phyloP scores from a whole-genome alignment of 2,329 filamentous ascomycete genomes.

The Parastagonospora nodorum region DNA sequence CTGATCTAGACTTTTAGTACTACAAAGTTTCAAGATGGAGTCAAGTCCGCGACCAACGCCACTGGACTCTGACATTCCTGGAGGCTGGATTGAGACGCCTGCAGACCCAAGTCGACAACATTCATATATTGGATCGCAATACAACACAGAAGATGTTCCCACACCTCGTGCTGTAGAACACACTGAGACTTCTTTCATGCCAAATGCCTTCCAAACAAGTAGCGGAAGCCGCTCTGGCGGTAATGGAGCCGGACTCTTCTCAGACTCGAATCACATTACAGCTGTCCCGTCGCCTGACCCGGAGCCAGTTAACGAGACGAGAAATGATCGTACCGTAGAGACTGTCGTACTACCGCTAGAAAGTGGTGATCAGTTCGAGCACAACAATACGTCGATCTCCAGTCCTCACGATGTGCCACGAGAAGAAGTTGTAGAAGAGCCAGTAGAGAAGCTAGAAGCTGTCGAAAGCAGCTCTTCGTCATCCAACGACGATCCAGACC shows the following conservation, averaged over 20 bases:
- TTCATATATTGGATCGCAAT: constrained; percentile 26
- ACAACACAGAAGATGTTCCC: constrained; percentile 8
- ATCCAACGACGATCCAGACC: constrained; percentile 28
- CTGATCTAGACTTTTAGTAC: too few species aligned
- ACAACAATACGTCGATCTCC: too few species aligned
- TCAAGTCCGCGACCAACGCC: constrained; percentile 38
- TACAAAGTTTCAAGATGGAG: constrained; percentile 23
- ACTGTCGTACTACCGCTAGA: neutral
- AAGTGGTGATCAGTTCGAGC: neutral
- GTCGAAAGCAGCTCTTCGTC: constrained; percentile 20
- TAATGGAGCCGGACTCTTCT: constrained; percentile 9
- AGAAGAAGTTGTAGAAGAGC: constrained; percentile 3
- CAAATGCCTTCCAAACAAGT: constrained; percentile 25
- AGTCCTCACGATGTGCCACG: neutral
- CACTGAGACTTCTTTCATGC: constrained; percentile 16
- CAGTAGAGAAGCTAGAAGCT: constrained; percentile 19
- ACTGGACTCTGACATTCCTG: constrained; percentile 38
- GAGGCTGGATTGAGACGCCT: constrained; percentile 44
- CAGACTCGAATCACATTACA: constrained; percentile 17
- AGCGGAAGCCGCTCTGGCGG: constrained; percentile 18
- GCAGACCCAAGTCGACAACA: constrained; percentile 27
- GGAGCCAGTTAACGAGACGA: constrained; percentile 2
- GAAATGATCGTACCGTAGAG: neutral
- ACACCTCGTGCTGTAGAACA: constrained; percentile 1
- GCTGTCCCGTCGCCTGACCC: constrained; percentile 10